These are phyloP conservation scores for Porphyrellus sp. DNA, from an alignment of 1,284 basidiomycete genomes.

Conservation along the genomic window DNA sequence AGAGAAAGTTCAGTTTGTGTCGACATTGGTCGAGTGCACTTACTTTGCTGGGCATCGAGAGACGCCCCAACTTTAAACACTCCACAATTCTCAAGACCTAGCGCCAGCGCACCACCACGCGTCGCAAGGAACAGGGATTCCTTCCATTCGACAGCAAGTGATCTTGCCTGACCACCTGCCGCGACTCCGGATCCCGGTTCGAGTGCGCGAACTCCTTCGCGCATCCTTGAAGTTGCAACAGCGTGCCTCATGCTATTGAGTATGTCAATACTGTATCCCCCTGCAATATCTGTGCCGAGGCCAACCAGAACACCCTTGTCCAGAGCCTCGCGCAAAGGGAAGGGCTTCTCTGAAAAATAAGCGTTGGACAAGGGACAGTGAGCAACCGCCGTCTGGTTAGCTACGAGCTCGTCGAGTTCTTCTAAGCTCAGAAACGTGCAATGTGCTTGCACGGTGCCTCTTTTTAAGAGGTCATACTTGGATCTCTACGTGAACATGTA, in stretches of 20 bases:
- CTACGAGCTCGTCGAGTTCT: slow-evolving; percentile 51
- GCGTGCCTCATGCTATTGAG: slow-evolving; percentile 77
- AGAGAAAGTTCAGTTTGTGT: background rate
- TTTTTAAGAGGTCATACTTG: slow-evolving; percentile 58
- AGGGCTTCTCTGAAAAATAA: slow-evolving; percentile 76
- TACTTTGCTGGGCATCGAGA: slow-evolving; percentile 81
- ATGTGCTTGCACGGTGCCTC: slow-evolving; percentile 75
- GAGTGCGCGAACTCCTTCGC: slow-evolving; percentile 54
- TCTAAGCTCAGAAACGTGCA: slow-evolving; percentile 68
- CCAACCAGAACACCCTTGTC: slow-evolving; percentile 63
- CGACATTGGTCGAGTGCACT: slow-evolving; percentile 28
- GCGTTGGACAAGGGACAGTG: slow-evolving; percentile 85
- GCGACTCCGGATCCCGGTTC: slow-evolving; percentile 13
- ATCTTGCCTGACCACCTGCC: slow-evolving; percentile 9
- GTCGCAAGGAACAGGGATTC: slow-evolving; percentile 79
- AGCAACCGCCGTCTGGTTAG: slow-evolving; percentile 60
- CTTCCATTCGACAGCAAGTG: slow-evolving; percentile 68
- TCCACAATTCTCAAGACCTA: slow-evolving; percentile 54
- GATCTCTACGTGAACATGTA: slow-evolving; percentile 8
- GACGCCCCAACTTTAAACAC: slow-evolving; percentile 63
- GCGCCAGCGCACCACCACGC: slow-evolving; percentile 65
- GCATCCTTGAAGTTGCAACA: slow-evolving; percentile 66
- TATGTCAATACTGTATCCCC: slow-evolving; percentile 76
- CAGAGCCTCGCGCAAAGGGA: slow-evolving; percentile 73
- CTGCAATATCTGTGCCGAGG: slow-evolving; percentile 81